Base-by-base conservation (phyloP, 768 basidiomycete genomes). In the Jaapia argillacea region DNA sequence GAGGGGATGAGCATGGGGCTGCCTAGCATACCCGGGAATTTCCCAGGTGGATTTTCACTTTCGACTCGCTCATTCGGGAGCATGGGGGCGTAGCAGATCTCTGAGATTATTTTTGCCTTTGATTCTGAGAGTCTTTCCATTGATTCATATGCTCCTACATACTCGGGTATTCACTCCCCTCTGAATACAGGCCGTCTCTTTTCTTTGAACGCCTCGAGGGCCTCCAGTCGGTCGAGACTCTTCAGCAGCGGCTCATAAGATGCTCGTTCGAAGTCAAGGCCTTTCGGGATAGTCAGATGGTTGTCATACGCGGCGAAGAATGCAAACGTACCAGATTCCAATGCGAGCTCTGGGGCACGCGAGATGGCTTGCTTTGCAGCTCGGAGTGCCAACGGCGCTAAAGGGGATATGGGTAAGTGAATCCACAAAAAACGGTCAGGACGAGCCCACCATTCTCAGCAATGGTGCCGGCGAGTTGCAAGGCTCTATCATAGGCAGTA, bases 251-350 rank as follows among this genome's bases (percentile, higher is more conserved):
- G 72, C 50, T 94, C 85, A 48, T 97, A 97, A 10, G 85, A 77
- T 4, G 80, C 79, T 26, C 85, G 72, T 60, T 96, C 92, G 48
- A 93, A 87, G 58, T 93, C 88, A n/a, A 97, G 71, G n/a, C 88
- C 89, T 79, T 48, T 5, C 28, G 12, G 27, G 24, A 39, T 45
- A 35, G 41, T 10, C 4, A 36, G 24, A 14, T 12, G 27, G 22
- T 43, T 23, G 22, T 16, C 6, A 20, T 36, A 16, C 20, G 24
- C 4, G 27, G 10, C 14, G 6, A 18, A 28, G 6, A 7, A 1
- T 10, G 28, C 10, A 16, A 7, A 51, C 58, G 48, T 47, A 76
- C 86, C 87, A 45, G 79, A 72, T 62, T 92, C 89, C 5, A 93
- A 65, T 2, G 83, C 66, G 12, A 91, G 67, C 52, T 89, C 82